phyloP scores from a whole-genome alignment of 345 rosid species.

The Psidium friedrichsthalianum region DNA sequence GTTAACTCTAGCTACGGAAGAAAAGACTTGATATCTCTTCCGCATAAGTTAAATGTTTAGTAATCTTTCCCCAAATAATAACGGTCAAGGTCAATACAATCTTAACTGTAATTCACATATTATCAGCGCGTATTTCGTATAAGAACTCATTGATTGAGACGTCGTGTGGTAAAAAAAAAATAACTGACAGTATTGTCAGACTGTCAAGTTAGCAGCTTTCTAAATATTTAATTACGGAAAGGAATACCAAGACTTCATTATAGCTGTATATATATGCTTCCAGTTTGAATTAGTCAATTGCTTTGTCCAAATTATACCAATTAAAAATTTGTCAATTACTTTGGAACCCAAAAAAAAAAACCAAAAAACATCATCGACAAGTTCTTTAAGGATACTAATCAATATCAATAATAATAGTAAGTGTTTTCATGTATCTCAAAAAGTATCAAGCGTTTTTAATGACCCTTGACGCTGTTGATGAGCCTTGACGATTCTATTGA shows the following conservation, averaged over 20 bases:
- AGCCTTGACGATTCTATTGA: too few relatives aligned
- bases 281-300: neutral
- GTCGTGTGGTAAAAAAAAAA: too few relatives aligned
- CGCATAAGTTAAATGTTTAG: neutral
- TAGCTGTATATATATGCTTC: neutral
- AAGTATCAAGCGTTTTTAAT: neutral
- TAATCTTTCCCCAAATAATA: too few relatives aligned
- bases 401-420: neutral
- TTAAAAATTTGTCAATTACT: neutral
- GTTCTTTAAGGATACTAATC: neutral
- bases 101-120: too few relatives aligned
- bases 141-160: too few relatives aligned
- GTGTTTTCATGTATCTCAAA: neutral
- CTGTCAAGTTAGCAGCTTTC: too few relatives aligned
- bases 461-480: neutral
- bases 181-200: too few relatives aligned
- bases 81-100: too few relatives aligned
- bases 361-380: neutral
- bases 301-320: neutral
- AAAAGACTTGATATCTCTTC: neutral
- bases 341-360: neutral
- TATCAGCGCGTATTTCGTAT: too few relatives aligned
- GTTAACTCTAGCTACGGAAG: neutral
- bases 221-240: neutral
- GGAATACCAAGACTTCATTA: neutral